Percentiles rank a stretch among this genome's conserved stretches.
These are phyloP conservation scores for Trichoderma sp. DNA, from an alignment of 2,329 filamentous ascomycete species.

Conservation along the genomic window DNA sequence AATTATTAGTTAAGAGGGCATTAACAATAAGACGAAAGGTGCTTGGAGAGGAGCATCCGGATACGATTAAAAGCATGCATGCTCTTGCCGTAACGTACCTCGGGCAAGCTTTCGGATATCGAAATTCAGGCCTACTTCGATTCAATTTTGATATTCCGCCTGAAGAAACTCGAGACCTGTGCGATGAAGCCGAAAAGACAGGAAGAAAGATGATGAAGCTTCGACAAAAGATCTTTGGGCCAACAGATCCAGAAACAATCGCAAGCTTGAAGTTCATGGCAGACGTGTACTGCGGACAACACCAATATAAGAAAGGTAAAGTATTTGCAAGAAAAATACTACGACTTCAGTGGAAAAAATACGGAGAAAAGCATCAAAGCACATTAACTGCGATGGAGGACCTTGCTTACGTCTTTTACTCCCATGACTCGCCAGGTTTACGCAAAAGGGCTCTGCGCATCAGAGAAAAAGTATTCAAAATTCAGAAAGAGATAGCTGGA, in stretches of 20 bases:
- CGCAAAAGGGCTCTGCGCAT: background rate
- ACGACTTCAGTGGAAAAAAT: rapidly evolving
- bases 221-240: no score
- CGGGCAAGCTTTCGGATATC: background rate
- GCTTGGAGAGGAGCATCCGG: background rate
- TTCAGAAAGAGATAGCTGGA: background rate
- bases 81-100: background rate
- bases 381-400: background rate
- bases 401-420: background rate
- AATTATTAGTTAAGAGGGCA: background rate
- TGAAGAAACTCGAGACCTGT: no score
- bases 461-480: background rate
- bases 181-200: no score
- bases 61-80: background rate
- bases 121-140: background rate
- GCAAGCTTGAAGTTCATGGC: no score
- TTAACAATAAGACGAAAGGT: background rate
- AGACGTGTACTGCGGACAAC: no score
- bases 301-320: rapidly evolving
- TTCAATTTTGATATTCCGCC: rapidly evolving
- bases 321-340: background rate
- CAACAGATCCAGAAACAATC: no score
- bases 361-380: background rate
- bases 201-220: no score
- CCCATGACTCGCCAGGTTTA: no score